A percentile compares a stretch with the other conserved stretches of the same genome.
These are phyloP conservation scores for Panaeolus cyanescens DNA, from an alignment of 768 basidiomycete species.

Conservation along the genomic window DNA sequence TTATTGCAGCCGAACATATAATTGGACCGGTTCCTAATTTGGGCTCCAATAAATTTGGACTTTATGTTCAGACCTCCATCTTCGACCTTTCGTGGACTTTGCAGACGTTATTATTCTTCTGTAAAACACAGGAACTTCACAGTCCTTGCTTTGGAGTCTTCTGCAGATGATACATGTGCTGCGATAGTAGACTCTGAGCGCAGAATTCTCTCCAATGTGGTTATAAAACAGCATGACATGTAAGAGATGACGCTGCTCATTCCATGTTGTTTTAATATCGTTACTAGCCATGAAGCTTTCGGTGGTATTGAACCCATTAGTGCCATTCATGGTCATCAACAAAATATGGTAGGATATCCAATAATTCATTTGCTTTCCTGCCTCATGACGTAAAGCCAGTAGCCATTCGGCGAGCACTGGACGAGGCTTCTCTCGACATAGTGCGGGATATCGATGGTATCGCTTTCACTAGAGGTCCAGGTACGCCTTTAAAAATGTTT, in stretches of 20 bases:
- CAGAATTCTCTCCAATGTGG: constrained; percentile 79
- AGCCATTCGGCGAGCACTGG: constrained; percentile 69
- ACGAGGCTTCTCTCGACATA: constrained; percentile 56
- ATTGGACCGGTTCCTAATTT: not conserved
- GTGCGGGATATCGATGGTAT: constrained; percentile 77
- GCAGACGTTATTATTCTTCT: not conserved
- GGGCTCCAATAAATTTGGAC: not conserved
- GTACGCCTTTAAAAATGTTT: constrained; percentile 32
- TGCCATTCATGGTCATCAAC: constrained; percentile 79
- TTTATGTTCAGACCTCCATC: not conserved
- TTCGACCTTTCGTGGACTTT: not conserved
- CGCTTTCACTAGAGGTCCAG: constrained; percentile 90
- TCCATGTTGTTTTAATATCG: not conserved
- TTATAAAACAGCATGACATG: constrained; percentile 79
- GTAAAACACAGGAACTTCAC: constrained; percentile 42
- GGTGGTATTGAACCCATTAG: constrained; percentile 81
- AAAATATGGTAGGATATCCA: constrained; percentile 59
- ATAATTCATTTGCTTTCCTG: not conserved
- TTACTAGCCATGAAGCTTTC: constrained; percentile 51
- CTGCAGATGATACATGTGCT: constrained; percentile 93
- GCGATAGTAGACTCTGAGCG: constrained; percentile 78
- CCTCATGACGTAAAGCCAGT: constrained; percentile 51
- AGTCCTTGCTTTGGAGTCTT: constrained; percentile 80
- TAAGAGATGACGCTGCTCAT: constrained; percentile 27
- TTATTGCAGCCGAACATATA: no score